Conservation (phyloP, 352 stramenopile genomes). For the Pythium insidiosum region DNA sequence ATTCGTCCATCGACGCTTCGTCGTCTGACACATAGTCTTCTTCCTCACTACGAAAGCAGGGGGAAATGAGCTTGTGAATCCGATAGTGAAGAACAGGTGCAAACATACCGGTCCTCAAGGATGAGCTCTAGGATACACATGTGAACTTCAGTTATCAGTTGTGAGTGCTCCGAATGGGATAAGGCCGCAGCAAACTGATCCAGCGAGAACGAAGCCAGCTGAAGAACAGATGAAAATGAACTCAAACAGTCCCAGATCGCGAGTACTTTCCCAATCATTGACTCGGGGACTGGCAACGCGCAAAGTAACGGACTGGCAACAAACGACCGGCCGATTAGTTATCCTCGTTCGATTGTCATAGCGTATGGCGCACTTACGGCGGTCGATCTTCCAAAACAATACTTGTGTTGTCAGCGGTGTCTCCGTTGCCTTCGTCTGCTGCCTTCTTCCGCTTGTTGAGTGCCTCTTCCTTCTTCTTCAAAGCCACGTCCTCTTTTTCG, state of each 20-base stretch:
- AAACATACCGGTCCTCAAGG: slow-evolving; percentile 46
- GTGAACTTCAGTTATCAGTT: slow-evolving; percentile 69
- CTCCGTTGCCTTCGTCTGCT: slow-evolving; percentile 33
- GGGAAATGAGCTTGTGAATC: background rate
- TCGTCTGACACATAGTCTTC: slow-evolving; percentile 85
- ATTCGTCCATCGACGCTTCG: slow-evolving; percentile 70
- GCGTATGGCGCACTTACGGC: too few species aligned
- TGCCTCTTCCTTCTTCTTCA: slow-evolving; percentile 75
- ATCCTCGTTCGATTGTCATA: too few species aligned
- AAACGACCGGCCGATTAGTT: too few species aligned
- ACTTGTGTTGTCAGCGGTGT: too few species aligned
- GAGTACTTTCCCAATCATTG: too few species aligned
- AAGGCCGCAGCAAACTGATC: slow-evolving; percentile 61
- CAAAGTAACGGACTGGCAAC: slow-evolving; percentile 37
- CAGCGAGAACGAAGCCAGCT: slow-evolving; percentile 46
- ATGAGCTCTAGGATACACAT: slow-evolving; percentile 81
- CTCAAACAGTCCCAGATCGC: slow-evolving; percentile 74
- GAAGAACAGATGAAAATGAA: slow-evolving; percentile 59
- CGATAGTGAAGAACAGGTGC: background rate
- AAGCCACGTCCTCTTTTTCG: slow-evolving; percentile 73
- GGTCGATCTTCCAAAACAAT: too few species aligned
- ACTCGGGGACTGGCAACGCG: slow-evolving; percentile 47
- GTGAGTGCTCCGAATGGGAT: slow-evolving; percentile 26
- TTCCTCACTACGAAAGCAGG: slow-evolving; percentile 34
- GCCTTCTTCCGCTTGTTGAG: slow-evolving; percentile 73